Base-by-base conservation (phyloP, 2,329 filamentous ascomycete species). In the Microdochium nivale region DNA sequence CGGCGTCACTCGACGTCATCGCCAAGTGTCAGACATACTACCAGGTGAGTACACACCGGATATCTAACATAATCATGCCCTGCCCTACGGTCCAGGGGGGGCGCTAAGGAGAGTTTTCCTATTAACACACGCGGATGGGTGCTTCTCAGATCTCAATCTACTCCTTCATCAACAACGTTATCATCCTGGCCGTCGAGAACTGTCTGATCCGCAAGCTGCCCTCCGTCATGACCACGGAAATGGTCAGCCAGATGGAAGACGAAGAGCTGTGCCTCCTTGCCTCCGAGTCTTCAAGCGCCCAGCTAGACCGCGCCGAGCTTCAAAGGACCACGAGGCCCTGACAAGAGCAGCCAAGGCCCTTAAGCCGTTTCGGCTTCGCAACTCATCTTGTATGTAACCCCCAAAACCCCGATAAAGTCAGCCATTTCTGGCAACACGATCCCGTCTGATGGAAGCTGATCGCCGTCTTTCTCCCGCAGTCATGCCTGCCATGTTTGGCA, bases 11-110 rank as follows among this genome's bases (percentile, higher is more conserved):
- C 67, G 66, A 1, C 62, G 13, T 74, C 1, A 67, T 78, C 44
- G 69, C 78, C 47, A 72, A 70, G 54, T 71, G 74, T 61, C 55
- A 69, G 48, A 64, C 65, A 0, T 74, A 75, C 52, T 77, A 76
- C 53, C 63, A 72, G 54, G 73, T 76, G 56, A 49, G 51, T 35
- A 1, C 5, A 16, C 25, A 2, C 8, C 9, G 16, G 19, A 19
- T 19, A 16, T 16, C 35, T 9, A 9, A 9, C 32, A 33, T 9
- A 33, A 33, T 9, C 32, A 16, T 16, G 19, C 35, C 35, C 14
- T 37, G 33, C 7, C 13, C 11, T n/a, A n/a, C n/a, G n/a, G 13
- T 37, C 33, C n/a, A 19, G 8, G 33, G 11, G 5, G 7, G 5
- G n/a, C n/a, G n/a, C n/a, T n/a, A 37, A 37, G 13, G 25, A 19